Percentiles rank a stretch among this genome's conserved stretches.
Conservation (phyloP, 139 green algal species). For the Diplosphaera chodatii region DNA sequence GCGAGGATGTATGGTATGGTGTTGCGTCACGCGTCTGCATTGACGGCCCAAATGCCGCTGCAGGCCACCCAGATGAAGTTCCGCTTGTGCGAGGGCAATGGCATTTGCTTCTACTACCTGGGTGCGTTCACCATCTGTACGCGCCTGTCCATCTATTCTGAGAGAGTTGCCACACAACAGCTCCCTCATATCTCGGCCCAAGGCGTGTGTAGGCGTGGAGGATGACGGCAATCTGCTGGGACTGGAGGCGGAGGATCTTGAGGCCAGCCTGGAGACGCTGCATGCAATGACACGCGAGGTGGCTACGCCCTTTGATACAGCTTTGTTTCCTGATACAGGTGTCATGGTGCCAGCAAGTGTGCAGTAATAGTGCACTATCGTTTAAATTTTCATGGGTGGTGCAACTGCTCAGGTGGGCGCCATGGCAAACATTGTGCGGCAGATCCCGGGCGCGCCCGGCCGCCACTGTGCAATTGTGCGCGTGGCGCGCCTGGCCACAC, state of each 20-base stretch:
- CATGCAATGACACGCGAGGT: slow-evolving; percentile 60
- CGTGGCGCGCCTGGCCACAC: slow-evolving; percentile 30
- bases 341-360: no score
- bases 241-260: slow-evolving; percentile 47
- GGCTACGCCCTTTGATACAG: no score
- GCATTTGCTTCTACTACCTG: slow-evolving; percentile 74
- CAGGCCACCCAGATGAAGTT: slow-evolving; percentile 86
- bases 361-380: no score
- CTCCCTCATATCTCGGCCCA: no score
- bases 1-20: no score
- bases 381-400: no score
- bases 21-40: no score
- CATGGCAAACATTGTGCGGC: slow-evolving; percentile 21
- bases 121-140: slow-evolving; percentile 34
- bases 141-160: no score
- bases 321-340: no score
- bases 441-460: slow-evolving; percentile 32
- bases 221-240: slow-evolving; percentile 79
- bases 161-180: no score
- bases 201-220: slow-evolving; percentile 58
- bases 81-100: slow-evolving; percentile 70
- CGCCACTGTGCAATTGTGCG: slow-evolving; percentile 46
- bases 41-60: slow-evolving; percentile 2
- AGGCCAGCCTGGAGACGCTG: slow-evolving; percentile 52
- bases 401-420: background rate